Conservation (phyloP, 1,139 yeast genomes). For the Yamadazyma kanchanaburiensis region DNA sequence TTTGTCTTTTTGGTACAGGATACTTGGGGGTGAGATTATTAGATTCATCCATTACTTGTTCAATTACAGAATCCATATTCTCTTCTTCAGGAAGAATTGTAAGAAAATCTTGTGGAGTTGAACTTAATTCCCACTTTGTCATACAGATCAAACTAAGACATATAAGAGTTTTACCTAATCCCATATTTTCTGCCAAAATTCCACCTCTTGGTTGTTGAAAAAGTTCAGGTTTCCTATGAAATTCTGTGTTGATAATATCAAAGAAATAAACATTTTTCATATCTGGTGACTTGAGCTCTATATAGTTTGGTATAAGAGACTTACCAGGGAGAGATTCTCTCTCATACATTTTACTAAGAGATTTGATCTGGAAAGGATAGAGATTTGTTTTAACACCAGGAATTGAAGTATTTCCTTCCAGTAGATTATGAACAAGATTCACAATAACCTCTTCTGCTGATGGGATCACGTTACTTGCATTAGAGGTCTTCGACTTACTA, state of each 20-base stretch:
- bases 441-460: slow-evolving; percentile 17
- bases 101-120: slow-evolving; percentile 33
- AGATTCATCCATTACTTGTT: slow-evolving; percentile 3
- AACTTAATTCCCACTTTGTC: slow-evolving; percentile 51
- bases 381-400: slow-evolving; percentile 49
- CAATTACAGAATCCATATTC: slow-evolving; percentile 10
- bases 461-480: slow-evolving; percentile 11
- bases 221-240: slow-evolving; percentile 32
- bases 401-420: slow-evolving; percentile 20
- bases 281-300: slow-evolving; percentile 23
- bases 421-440: slow-evolving; percentile 13
- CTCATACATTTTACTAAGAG: slow-evolving; percentile 57
- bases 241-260: slow-evolving; percentile 26
- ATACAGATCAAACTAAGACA: slow-evolving; percentile 59
- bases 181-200: slow-evolving; percentile 75
- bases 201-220: slow-evolving; percentile 60
- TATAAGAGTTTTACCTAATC: slow-evolving; percentile 67
- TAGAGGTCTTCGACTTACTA: slow-evolving; percentile 4
- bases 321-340: slow-evolving; percentile 39
- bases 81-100: slow-evolving; percentile 16
- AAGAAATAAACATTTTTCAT: slow-evolving; percentile 21
- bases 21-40: slow-evolving; percentile 1
- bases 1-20: slow-evolving; percentile 1
- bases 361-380: slow-evolving; percentile 56
- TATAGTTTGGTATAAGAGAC: slow-evolving; percentile 43